Percentiles rank a stretch among this genome's conserved stretches.
phyloP scores from a whole-genome alignment of 345 rosid genomes.

The Trapa bicornis region DNA sequence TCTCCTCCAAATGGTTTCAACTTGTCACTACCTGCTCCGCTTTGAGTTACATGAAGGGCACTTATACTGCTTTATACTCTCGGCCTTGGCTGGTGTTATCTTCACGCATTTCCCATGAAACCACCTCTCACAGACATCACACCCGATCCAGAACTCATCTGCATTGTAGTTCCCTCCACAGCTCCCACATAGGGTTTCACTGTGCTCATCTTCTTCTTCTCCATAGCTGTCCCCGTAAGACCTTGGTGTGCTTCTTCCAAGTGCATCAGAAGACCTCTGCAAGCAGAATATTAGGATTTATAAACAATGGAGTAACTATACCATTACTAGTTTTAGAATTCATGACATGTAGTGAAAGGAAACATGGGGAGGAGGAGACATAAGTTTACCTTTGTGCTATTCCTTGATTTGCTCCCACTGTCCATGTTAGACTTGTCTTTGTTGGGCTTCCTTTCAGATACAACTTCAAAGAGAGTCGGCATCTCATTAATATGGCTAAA shows the following conservation, averaged over 20 bases:
- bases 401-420: slow-evolving; percentile 73
- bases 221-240: slow-evolving; percentile 35
- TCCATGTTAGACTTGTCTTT: slow-evolving; percentile 84
- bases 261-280: slow-evolving; percentile 64
- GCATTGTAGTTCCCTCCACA: slow-evolving; percentile 72
- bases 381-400: slow-evolving; percentile 53
- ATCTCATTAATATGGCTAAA: slow-evolving; percentile 84
- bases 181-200: slow-evolving; percentile 70
- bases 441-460: slow-evolving; percentile 68
- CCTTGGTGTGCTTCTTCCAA: slow-evolving; percentile 42
- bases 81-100: slow-evolving; percentile 83
- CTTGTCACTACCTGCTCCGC: slow-evolving; percentile 38
- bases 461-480: slow-evolving; percentile 88
- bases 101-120: slow-evolving; percentile 83
- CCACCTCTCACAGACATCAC: slow-evolving; percentile 83
- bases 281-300: background rate
- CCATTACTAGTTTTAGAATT: background rate
- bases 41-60: slow-evolving; percentile 74
- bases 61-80: slow-evolving; percentile 73
- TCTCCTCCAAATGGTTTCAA: background rate
- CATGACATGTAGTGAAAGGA: too few species aligned
- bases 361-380: background rate
- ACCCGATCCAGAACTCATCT: slow-evolving; percentile 81
- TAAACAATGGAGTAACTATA: background rate
- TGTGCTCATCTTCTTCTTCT: slow-evolving; percentile 73